Percentiles rank a stretch among this genome's conserved stretches.
Evolutionary conservation across 2,329 filamentous ascomycete species (phyloP).

Genomic region (Aspergillus tamarii): DNA sequence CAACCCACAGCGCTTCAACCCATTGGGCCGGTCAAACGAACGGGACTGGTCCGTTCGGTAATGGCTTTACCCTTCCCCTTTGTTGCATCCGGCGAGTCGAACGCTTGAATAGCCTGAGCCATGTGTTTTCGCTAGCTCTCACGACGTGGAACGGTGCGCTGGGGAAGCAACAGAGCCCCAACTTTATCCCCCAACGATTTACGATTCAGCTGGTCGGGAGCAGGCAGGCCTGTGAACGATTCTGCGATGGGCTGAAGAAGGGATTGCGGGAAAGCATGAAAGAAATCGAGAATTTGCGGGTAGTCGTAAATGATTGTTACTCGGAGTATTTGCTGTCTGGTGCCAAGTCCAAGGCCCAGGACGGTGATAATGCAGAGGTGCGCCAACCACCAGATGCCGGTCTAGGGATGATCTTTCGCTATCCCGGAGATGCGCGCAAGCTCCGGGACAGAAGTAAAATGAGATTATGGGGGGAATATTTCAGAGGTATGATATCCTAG

Average conservation of each 20-base stretch:
- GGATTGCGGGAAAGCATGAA: conserved; percentile 84
- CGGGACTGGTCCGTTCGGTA: conserved; percentile 87
- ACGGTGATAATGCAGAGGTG: conserved; percentile 50
- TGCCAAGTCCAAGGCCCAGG: conserved; percentile 50
- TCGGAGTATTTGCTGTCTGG: conserved; percentile 75
- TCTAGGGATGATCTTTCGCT: conserved; percentile 87
- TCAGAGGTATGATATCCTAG: conserved; percentile 56
- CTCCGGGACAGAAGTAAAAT: conserved; percentile 95
- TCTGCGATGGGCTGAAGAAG: conserved; percentile 93
- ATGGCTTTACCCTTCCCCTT: conserved; percentile 92
- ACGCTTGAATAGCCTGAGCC: conserved; percentile 87
- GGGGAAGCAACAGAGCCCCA: conserved; percentile 60
- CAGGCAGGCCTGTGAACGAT: conserved; percentile 85
- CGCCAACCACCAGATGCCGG: conserved; percentile 82
- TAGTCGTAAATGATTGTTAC: conserved; percentile 82
- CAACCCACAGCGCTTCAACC: conserved; percentile 77
- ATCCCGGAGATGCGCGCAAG: conserved; percentile 93
- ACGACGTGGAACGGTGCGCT: conserved; percentile 84
- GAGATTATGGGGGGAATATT: conserved; percentile 94
- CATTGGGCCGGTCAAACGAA: conserved; percentile 91
- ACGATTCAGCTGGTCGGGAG: conserved; percentile 90
- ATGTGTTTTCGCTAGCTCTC: conserved; percentile 88
- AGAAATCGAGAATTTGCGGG: conserved; percentile 81
- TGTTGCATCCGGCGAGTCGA: conserved; percentile 92
- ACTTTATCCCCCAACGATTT: conserved; percentile 77